Evolutionary conservation across 768 basidiomycete genomes (phyloP), one percentile per base, ranked within the genome.

Genomic region (Termitomyces sp.): DNA sequence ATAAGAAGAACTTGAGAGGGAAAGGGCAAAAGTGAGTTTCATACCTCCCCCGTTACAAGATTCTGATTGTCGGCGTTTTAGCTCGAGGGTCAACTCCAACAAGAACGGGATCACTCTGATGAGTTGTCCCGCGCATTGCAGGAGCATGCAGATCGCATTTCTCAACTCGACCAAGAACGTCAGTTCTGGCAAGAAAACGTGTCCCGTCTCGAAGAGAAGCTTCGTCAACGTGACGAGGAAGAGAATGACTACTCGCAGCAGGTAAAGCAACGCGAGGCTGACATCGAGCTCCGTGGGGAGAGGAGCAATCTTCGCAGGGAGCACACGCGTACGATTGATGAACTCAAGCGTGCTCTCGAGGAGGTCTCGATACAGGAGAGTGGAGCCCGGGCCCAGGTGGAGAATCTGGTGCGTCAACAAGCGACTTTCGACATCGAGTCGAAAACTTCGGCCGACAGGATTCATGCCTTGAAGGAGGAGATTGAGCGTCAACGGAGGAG

Each of bases 401-500:
- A n/a, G n/a, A n/a, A n/a, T n/a, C n/a, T n/a, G n/a, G n/a, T n/a
- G n/a, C n/a, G n/a, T n/a, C n/a, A n/a, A n/a, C n/a, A n/a, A 69
- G 84, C 83, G 0, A 83, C 87, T 59, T 72, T 75, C 5, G 85
- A 88, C 17, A 74, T 83, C 9, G 81, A 82, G 64, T 69, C 81
- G 43, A 76, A 73, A 46, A 74, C 77, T 12, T 74, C 80, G 54
- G 77, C 78, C 60, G 85, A 87, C 50, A 78, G 84, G 12, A 73
- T 85, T 12, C 69, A 63, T 15, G 74, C 75, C 11, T 73, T 88
- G 63, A 78, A 81, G 59, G 81, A 80, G 25, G 89, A 92, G 66
- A 72, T 86, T 8, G 85, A 87, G 59, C 75, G 79, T 15, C 71
- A 91, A 47, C 77, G 85, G 56, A 72, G 78, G 57, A 88, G 89